Percentiles rank a stretch among this genome's conserved stretches.
phyloP scores from a whole-genome alignment of 78 protist genomes.

The Polysphondylium violaceum region DNA sequence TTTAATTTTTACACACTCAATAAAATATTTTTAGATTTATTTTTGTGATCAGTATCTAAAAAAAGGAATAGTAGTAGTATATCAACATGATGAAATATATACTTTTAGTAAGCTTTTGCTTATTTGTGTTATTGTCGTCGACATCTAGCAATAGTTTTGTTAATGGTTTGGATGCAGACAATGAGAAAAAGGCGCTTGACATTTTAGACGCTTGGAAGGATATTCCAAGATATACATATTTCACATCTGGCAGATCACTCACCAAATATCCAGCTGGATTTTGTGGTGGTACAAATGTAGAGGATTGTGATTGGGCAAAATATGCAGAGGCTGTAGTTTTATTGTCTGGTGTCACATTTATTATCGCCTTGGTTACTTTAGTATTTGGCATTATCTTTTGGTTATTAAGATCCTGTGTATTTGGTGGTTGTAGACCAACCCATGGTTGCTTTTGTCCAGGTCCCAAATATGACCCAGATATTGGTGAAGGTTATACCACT shows the following conservation, averaged over 20 bases:
- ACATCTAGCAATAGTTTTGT: no score
- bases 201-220: slow-evolving; percentile 13
- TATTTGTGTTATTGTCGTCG: no score
- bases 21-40: no score
- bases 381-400: slow-evolving; percentile 39
- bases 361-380: slow-evolving; percentile 28
- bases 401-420: slow-evolving; percentile 11
- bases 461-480: slow-evolving; percentile 61
- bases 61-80: no score
- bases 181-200: slow-evolving; percentile 14
- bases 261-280: slow-evolving; percentile 58
- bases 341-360: slow-evolving; percentile 41
- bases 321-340: slow-evolving; percentile 51
- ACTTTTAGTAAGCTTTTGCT: no score
- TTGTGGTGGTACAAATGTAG: slow-evolving; percentile 59
- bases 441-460: slow-evolving; percentile 56
- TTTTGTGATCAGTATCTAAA: no score
- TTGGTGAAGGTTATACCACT: slow-evolving; percentile 43
- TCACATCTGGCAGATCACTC: slow-evolving; percentile 26
- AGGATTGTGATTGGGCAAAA: slow-evolving; percentile 54
- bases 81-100: no score
- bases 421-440: slow-evolving; percentile 62
- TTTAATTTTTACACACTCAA: no score
- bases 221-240: slow-evolving; percentile 58
- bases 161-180: no score